Evolutionary conservation across 2,329 filamentous ascomycete species (phyloP), one percentile per base, ranked within the genome.

Genomic region (Aspergillus pseudotamarii): DNA sequence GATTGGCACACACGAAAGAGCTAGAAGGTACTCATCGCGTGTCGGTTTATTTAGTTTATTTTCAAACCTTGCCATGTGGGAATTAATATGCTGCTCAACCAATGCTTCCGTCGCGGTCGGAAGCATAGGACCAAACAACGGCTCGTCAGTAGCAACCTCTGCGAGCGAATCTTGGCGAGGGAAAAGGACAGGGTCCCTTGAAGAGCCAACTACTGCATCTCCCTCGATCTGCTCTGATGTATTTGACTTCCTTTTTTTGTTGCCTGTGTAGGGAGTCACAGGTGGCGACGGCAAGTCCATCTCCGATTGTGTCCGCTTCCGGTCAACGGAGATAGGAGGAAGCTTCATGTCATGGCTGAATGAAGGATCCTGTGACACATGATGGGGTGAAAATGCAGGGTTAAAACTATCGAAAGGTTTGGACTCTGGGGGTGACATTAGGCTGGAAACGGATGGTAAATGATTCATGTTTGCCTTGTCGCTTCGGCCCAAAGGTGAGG

Each of bases 371-470:
- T 72, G 69, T 45, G 72, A 70, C 64, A 71, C 72, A 60, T 67
- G 64, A 62, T 71, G 72, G 28, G 74, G 71, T 38, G 73, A 72
- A 55, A 71, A 69, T 21, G 70, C 60, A 50, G 72, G 67, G 61
- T 75, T 70, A 69, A 81, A 81, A 56, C 74, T 84, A 60, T 85
- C 85, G 3, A 85, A 78, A 23, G 84, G 83, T 55, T 80, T 86
- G n/a, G 74, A 65, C 71, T 81, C 79, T 62, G 80, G 80, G 46
- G 80, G 79, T 66, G 80, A 82, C 78, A 82, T 80, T 57, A 82
- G 75, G 71, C 75, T 81, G 57, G 79, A 78, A 48, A 81, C 75
- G 57, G 77, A 75, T 34, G 79, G 78, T 67, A 81, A 70, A 63
- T 73, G 77, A 73, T 76, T 77, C 79, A 81, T 82, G 58, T 65